A percentile compares a stretch with the other conserved stretches of the same genome.
Conservation (phyloP, 2,329 filamentous ascomycete genomes). For the Gremmenia infestans region DNA sequence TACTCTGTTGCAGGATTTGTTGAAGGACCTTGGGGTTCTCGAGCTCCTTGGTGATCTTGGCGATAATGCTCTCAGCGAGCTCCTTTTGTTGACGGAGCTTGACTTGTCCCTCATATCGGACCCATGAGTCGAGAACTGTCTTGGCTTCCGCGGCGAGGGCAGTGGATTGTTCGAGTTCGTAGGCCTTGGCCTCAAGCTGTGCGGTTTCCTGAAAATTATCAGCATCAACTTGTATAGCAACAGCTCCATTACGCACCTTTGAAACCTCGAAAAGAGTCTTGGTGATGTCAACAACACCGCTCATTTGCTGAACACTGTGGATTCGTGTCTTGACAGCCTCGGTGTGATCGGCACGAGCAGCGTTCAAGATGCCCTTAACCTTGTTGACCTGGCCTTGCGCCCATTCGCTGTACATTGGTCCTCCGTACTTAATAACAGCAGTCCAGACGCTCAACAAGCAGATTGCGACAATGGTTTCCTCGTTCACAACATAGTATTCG, state of each 20-base stretch:
- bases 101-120: constrained; percentile 96
- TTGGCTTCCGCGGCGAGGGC: constrained; percentile 91
- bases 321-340: constrained; percentile 93
- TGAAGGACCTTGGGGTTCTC: constrained; percentile 96
- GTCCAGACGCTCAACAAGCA: constrained; percentile 91
- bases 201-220: constrained; percentile 65
- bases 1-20: constrained; percentile 96
- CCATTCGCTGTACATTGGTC: constrained; percentile 89
- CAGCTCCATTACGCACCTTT: constrained; percentile 60
- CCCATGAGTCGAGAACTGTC: constrained; percentile 94
- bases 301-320: constrained; percentile 89
- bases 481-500: constrained; percentile 99
- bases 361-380: constrained; percentile 93
- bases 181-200: constrained; percentile 90
- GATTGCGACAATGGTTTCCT: constrained; percentile 93
- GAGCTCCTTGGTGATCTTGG: constrained; percentile 98
- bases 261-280: constrained; percentile 97
- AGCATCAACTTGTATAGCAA: constrained; percentile 1
- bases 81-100: constrained; percentile 98
- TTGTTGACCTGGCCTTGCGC: constrained; percentile 82
- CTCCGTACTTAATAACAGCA: constrained; percentile 87
- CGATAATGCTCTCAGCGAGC: constrained; percentile 85
- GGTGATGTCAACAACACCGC: constrained; percentile 90
- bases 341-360: constrained; percentile 90
- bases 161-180: constrained; percentile 95